These are phyloP conservation scores for Trametes pubescens DNA, from an alignment of 1,284 basidiomycete genomes.

Conservation along the genomic window DNA sequence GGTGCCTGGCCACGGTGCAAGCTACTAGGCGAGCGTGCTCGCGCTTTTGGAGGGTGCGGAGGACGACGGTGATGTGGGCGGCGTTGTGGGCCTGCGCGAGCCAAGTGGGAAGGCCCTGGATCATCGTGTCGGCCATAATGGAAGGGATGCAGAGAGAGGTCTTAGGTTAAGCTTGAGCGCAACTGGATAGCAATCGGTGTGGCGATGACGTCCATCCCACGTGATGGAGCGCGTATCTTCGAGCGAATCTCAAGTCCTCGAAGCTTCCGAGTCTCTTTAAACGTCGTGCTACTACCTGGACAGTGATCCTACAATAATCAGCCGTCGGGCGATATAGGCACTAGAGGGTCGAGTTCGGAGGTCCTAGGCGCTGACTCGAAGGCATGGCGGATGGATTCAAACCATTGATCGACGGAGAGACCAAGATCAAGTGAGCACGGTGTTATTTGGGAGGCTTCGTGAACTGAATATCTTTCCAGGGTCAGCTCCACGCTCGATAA, in stretches of 20 bases:
- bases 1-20: constrained; percentile 47
- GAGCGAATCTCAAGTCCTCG: neutral
- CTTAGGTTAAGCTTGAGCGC: neutral
- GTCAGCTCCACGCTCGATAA: constrained; percentile 88
- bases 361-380: neutral
- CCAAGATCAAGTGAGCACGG: constrained; percentile 33
- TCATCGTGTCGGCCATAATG: constrained; percentile 16
- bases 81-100: constrained; percentile 42
- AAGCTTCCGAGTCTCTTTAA: no score
- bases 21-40: constrained; percentile 48
- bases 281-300: no score
- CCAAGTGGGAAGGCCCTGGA: constrained; percentile 38
- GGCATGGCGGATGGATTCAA: constrained; percentile 22
- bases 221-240: constrained; percentile 2
- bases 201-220: constrained; percentile 16
- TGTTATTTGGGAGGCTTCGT: no score
- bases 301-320: no score
- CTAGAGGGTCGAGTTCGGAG: no score
- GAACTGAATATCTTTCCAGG: constrained; percentile 47
- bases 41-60: constrained; percentile 50
- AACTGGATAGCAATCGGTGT: neutral
- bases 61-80: constrained; percentile 46
- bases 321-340: no score
- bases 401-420: constrained; percentile 29
- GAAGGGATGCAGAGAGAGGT: neutral